phyloP scores from a whole-genome alignment of 768 basidiomycete species.

The Pleurotus citrinopileatus region DNA sequence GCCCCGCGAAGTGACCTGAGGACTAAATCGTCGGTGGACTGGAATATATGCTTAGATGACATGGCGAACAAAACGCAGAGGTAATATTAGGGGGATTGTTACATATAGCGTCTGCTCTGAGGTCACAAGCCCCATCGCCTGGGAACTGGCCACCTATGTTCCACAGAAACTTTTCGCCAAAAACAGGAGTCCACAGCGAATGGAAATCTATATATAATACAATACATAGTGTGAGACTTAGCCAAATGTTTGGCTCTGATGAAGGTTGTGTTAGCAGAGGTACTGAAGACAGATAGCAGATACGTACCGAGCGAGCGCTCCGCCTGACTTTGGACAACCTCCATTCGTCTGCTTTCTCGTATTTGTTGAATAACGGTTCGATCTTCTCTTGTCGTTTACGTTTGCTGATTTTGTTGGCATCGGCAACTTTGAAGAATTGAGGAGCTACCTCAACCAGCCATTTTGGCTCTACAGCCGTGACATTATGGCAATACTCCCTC shows the following conservation, averaged over 20 bases:
- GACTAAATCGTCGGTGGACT: slow-evolving; percentile 38
- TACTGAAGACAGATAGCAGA: not conserved
- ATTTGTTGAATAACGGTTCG: slow-evolving; percentile 93
- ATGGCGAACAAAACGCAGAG: slow-evolving; percentile 22
- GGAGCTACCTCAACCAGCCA: slow-evolving; percentile 99
- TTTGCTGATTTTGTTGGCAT: slow-evolving; percentile 96
- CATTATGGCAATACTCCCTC: slow-evolving; percentile 91
- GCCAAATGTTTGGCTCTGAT: slow-evolving; percentile 88
- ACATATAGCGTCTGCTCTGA: too few species aligned
- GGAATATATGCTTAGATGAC: slow-evolving; percentile 41
- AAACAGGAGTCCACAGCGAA: not conserved
- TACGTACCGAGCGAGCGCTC: slow-evolving; percentile 75
- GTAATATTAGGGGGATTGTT: not conserved
- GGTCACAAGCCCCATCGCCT: not conserved
- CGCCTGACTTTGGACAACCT: slow-evolving; percentile 89
- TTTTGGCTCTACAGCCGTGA: slow-evolving; percentile 95
- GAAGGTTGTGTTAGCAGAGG: slow-evolving; percentile 13
- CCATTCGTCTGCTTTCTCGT: slow-evolving; percentile 95
- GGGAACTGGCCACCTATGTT: too few species aligned
- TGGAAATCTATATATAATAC: not conserved
- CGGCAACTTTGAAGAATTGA: slow-evolving; percentile 98
- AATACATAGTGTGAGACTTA: slow-evolving; percentile 28
- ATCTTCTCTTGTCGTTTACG: slow-evolving; percentile 96
- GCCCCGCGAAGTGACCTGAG: slow-evolving; percentile 39
- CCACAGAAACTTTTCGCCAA: too few species aligned